Evolutionary conservation across 139 green algal genomes (phyloP), one percentile per base, ranked within the genome.

Genomic region (Chlorella sp.): DNA sequence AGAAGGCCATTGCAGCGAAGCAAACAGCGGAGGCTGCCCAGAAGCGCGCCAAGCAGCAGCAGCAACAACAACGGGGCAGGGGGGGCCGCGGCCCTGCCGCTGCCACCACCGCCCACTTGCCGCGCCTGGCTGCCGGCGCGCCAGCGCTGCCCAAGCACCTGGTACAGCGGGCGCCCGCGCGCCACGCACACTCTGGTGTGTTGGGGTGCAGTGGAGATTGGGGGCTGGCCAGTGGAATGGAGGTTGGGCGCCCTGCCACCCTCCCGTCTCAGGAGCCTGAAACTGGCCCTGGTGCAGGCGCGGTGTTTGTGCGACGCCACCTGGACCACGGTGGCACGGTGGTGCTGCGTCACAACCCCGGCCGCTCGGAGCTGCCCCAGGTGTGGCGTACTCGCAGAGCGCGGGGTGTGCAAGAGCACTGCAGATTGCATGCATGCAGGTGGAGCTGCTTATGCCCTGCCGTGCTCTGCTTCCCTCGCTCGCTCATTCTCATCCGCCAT

Each of bases 271-370:
- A 35, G 3, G 9, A 17, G 0, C 60, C 35, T 67, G 35, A 4
- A 5, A 11, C 36, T 29, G 9, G 7, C 29, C 0, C 19, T 21
- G 15, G 15, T 38, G 43, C 69, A 75, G 69, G 40, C 11, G 80
- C 80, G 8, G 80, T 85, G 7, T 85, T 69, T 35, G 73, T 85
- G 68, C 68, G 72, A 19, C 46, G 74, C 9, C 80, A 85, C 43
- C n/a, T 25, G 6, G 80, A 85, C 35, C 80, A 85, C 70, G 60
- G 15, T 19, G 36, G 42, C 40, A 46, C 45, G 46, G 67, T 85
- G 15, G 64, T 85, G 41, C 45, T 85, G 46, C 74, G 80, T 15
- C 58, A 85, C 78, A 69, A 66, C 51, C 80, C 74, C 19, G 15
- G 33, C n/a, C 53, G 60, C 12, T 41, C 55, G 14, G 74, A 85